These are phyloP conservation scores for Candida gigantensis DNA, from an alignment of 1,139 yeast genomes.

Conservation along the genomic window DNA sequence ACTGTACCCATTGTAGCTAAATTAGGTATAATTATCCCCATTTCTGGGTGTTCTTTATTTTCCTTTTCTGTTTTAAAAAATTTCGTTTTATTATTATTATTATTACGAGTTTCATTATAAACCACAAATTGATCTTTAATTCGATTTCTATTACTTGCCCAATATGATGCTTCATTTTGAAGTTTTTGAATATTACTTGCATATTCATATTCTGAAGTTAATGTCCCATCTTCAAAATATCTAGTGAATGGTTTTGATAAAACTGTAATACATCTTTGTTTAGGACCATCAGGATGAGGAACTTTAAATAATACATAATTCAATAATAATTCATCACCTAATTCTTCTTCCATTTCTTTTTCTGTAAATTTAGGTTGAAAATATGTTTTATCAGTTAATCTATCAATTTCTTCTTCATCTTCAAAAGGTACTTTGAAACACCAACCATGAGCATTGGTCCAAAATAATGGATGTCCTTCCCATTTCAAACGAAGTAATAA, in stretches of 20 bases:
- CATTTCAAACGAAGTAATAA: slow-evolving; percentile 74
- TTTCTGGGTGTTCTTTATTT: slow-evolving; percentile 23
- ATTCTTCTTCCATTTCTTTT: slow-evolving; percentile 22
- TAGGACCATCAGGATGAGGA: slow-evolving; percentile 91
- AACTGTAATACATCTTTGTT: slow-evolving; percentile 72
- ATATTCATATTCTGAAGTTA: slow-evolving; percentile 69
- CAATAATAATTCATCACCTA: slow-evolving; percentile 26
- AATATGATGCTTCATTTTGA: slow-evolving; percentile 82
- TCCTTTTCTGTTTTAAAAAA: slow-evolving; percentile 29
- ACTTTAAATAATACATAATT: slow-evolving; percentile 56
- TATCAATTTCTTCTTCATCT: slow-evolving; percentile 34
- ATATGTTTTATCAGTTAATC: slow-evolving; percentile 56
- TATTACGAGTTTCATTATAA: slow-evolving; percentile 32
- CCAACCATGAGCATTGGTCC: slow-evolving; percentile 88
- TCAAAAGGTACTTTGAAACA: slow-evolving; percentile 64
- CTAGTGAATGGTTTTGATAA: slow-evolving; percentile 74
- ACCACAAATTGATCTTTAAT: slow-evolving; percentile 86
- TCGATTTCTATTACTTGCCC: slow-evolving; percentile 90
- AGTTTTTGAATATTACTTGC: slow-evolving; percentile 78
- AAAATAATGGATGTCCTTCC: slow-evolving; percentile 81
- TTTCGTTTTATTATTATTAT: too few species aligned
- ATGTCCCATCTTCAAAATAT: slow-evolving; percentile 70
- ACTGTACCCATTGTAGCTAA: slow-evolving; percentile 94
- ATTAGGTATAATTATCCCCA: slow-evolving; percentile 82
- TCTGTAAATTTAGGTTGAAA: slow-evolving; percentile 36